Conservation (phyloP, 1,284 basidiomycete species). For the Cryptococcus sp. region DNA sequence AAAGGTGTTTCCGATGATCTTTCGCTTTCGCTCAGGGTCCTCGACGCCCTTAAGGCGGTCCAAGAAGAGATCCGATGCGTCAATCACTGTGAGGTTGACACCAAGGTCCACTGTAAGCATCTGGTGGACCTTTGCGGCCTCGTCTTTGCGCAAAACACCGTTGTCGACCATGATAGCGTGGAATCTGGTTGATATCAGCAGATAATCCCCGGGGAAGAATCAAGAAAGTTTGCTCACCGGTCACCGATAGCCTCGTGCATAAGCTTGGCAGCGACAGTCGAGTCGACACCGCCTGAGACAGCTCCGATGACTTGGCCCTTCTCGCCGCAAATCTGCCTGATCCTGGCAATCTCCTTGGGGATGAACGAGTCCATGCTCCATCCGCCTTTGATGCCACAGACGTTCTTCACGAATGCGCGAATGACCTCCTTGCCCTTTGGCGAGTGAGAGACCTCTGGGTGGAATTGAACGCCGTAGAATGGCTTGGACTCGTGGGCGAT, state of each 20-base stretch:
- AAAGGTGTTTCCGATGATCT: conserved; percentile 99
- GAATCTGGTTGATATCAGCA: conserved; percentile 63
- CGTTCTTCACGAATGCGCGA: conserved; percentile 77
- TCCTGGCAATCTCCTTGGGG: conserved; percentile 93
- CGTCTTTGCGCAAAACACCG: conserved; percentile 90
- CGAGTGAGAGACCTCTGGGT: conserved; percentile 97
- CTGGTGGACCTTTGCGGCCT: conserved; percentile 88
- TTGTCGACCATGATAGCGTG: conserved; percentile 99
- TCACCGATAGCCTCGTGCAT: conserved; percentile 99
- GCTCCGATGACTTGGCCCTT: conserved; percentile 97
- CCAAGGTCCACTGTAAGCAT: conserved; percentile 94
- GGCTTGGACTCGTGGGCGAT: conserved; percentile 88
- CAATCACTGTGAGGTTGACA: conserved; percentile 93
- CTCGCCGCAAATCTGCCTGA: conserved; percentile 91
- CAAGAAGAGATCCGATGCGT: conserved; percentile 93
- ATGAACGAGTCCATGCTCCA: conserved; percentile 99
- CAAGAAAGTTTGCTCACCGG: conserved; percentile 58
- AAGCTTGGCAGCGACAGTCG: conserved; percentile 95
- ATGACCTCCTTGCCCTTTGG: conserved; percentile 89
- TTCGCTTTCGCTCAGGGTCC: conserved; percentile 96
- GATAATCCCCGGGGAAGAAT: too few species aligned
- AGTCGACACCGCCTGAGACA: conserved; percentile 96
- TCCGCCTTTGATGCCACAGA: conserved; percentile 77
- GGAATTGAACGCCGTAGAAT: conserved; percentile 97
- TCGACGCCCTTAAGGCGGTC: conserved; percentile 84